phyloP scores from a whole-genome alignment of 306 rosid genomes.

The Begonia fuchsioides region DNA sequence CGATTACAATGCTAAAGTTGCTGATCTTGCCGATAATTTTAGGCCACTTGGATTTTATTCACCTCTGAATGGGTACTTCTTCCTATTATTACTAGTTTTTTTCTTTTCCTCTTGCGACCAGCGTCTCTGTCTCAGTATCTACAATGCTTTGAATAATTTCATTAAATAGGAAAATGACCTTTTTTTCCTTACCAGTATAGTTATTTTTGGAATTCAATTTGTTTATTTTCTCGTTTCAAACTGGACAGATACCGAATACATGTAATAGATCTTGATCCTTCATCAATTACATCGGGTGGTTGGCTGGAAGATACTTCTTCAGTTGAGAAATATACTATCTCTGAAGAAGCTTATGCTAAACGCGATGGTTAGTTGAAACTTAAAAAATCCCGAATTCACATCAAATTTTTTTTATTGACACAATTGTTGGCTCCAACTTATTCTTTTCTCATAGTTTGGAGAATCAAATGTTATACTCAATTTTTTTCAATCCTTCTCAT shows the following conservation, averaged over 20 bases:
- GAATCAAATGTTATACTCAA: too few species aligned
- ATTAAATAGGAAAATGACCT: too few species aligned
- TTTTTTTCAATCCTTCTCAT: slow-evolving; percentile 1
- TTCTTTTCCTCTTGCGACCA: too few species aligned
- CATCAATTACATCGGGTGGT: slow-evolving; percentile 85
- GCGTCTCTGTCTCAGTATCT: too few species aligned
- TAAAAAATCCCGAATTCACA: too few species aligned
- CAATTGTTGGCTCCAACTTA: too few species aligned
- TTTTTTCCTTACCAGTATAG: background rate
- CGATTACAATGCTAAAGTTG: slow-evolving; percentile 40
- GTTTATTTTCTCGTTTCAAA: slow-evolving; percentile 9
- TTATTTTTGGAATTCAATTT: background rate
- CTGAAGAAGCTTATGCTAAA: slow-evolving; percentile 71
- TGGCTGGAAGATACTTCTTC: slow-evolving; percentile 93
- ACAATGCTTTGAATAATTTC: too few species aligned
- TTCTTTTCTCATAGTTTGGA: too few species aligned
- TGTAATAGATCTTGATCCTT: slow-evolving; percentile 68
- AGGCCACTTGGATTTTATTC: slow-evolving; percentile 60
- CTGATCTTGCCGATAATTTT: slow-evolving; percentile 47
- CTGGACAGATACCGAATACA: slow-evolving; percentile 51
- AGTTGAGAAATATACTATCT: slow-evolving; percentile 70
- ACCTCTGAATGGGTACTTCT: slow-evolving; percentile 60
- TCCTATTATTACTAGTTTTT: too few species aligned
- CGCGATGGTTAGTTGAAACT: slow-evolving; percentile 37
- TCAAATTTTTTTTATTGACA: too few species aligned